These are phyloP conservation scores for Otatea glauca DNA, from an alignment of 176 grass and related monocot genomes.

Conservation along the genomic window DNA sequence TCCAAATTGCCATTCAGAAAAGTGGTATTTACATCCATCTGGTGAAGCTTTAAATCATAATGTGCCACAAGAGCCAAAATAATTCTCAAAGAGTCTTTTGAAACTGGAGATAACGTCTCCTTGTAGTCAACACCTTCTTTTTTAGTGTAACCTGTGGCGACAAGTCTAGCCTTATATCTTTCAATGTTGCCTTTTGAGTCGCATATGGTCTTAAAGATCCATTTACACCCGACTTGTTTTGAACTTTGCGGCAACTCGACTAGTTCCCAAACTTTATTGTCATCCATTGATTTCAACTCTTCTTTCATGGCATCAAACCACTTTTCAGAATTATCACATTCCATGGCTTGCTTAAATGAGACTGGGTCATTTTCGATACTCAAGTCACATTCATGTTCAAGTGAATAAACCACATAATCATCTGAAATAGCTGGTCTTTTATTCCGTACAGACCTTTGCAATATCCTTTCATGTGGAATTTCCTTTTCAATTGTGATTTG, in stretches of 20 bases:
- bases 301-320: neutral
- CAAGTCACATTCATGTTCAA: neutral
- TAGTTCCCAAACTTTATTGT: neutral
- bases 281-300: neutral
- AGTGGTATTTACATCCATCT: too few relatives aligned
- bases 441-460: too few relatives aligned
- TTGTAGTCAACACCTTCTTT: too few relatives aligned
- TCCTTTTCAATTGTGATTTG: neutral
- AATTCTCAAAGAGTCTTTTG: too few relatives aligned
- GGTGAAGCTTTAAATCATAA: too few relatives aligned
- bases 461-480: too few relatives aligned
- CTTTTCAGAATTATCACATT: neutral
- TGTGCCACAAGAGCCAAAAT: too few relatives aligned
- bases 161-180: too few relatives aligned
- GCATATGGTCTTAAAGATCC: neutral
- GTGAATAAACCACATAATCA: constrained; percentile 35
- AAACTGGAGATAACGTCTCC: too few relatives aligned
- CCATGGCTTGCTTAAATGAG: constrained; percentile 22
- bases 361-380: constrained; percentile 8
- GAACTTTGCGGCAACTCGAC: neutral
- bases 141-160: too few relatives aligned
- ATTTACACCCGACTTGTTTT: neutral
- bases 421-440: too few relatives aligned
- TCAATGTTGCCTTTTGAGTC: neutral
- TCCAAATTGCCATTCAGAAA: too few relatives aligned